phyloP scores from a whole-genome alignment of 108 stramenopile genomes.

The Cyclotella baltica region DNA sequence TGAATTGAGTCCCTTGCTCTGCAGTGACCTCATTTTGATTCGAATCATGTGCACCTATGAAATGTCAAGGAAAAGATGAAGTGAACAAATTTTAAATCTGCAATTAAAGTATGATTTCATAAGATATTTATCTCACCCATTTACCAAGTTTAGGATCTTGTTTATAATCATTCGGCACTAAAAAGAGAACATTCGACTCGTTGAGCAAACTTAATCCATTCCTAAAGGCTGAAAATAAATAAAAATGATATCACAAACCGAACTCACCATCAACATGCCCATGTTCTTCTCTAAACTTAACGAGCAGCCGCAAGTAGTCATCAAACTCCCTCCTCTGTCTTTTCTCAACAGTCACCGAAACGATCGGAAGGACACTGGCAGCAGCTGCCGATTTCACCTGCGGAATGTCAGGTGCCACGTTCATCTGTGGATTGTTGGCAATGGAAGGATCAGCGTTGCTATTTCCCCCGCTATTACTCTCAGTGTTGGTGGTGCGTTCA shows the following conservation, averaged over 20 bases:
- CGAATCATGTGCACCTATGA: neutral
- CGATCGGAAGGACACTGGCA: neutral
- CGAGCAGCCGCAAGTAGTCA: neutral
- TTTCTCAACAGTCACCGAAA: neutral
- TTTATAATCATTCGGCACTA: neutral
- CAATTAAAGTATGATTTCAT: no score
- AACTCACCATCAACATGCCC: conserved; percentile 10
- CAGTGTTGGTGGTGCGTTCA: neutral
- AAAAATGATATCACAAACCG: neutral
- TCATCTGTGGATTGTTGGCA: no score
- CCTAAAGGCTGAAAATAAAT: neutral
- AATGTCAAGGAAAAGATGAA: neutral
- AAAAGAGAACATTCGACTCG: neutral
- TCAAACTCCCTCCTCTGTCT: neutral
- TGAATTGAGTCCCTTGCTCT: neutral
- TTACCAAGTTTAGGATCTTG: neutral
- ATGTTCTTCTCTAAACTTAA: neutral
- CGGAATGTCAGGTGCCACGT: no score
- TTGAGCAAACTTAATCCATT: neutral
- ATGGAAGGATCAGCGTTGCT: no score
- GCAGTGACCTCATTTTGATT: neutral
- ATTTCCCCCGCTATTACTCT: neutral
- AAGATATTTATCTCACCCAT: conserved; percentile 5
- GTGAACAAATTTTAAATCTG: neutral
- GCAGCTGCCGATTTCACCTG: no score